Percentiles rank a stretch among this genome's conserved stretches.
Conservation (phyloP, 2,329 filamentous ascomycete species). For the Dothideomycetes sp. region DNA sequence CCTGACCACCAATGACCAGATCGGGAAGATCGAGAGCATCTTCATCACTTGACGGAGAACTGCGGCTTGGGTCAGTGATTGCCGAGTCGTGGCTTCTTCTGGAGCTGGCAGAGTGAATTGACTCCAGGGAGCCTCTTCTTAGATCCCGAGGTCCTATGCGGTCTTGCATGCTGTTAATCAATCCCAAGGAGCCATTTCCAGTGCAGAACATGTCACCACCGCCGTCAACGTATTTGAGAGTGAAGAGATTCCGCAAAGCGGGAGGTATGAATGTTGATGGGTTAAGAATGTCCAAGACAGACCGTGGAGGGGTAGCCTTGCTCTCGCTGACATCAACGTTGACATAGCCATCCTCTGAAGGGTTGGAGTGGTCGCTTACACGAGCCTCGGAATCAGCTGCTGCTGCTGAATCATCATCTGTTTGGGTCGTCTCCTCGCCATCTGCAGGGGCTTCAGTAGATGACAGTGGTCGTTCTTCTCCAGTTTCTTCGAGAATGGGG, state of each 20-base stretch:
- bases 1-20: conserved; percentile 14
- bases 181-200: conserved; percentile 44
- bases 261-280: conserved; percentile 49
- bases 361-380: conserved; percentile 66
- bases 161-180: conserved; percentile 15
- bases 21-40: conserved; percentile 15
- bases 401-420: not conserved
- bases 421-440: conserved; percentile 38
- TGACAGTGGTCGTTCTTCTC: not conserved
- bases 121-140: conserved; percentile 12
- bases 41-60: conserved; percentile 13
- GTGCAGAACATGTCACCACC: conserved; percentile 36
- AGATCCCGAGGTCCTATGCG: conserved; percentile 17
- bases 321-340: conserved; percentile 51
- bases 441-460: conserved; percentile 11
- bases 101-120: conserved; percentile 16
- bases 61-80: conserved; percentile 6
- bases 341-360: conserved; percentile 83
- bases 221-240: conserved; percentile 53
- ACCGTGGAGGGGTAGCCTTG: conserved; percentile 5
- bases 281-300: conserved; percentile 43
- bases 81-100: conserved; percentile 10
- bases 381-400: conserved; percentile 28
- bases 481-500: conserved; percentile 32
- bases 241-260: conserved; percentile 61